These are phyloP conservation scores for Globisporangium recalcitrans DNA, from an alignment of 352 stramenopile genomes.

Conservation along the genomic window DNA sequence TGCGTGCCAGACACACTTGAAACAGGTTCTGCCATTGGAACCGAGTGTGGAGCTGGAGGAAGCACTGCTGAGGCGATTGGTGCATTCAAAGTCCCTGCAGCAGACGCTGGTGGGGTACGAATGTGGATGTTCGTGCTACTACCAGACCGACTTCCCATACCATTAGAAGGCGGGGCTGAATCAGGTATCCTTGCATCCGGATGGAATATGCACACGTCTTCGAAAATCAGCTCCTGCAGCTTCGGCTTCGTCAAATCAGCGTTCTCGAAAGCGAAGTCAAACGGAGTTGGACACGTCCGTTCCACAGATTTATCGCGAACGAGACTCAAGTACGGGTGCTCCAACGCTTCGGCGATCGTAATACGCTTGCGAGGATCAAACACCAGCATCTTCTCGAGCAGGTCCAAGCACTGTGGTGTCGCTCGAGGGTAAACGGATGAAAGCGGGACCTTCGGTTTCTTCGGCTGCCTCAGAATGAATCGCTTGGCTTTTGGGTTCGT, in stretches of 20 bases:
- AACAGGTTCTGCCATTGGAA: constrained; percentile 18
- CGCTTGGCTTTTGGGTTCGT: constrained; percentile 87
- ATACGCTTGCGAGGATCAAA: constrained; percentile 90
- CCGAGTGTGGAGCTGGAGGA: constrained; percentile 6
- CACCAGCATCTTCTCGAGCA: constrained; percentile 91
- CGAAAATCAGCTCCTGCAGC: constrained; percentile 89
- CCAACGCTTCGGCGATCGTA: constrained; percentile 70
- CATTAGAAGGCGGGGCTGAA: constrained; percentile 6
- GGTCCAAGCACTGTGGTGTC: constrained; percentile 76
- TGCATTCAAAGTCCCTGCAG: constrained; percentile 4
- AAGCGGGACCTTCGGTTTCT: constrained; percentile 80
- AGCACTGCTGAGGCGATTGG: neutral
- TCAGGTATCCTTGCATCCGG: constrained; percentile 66
- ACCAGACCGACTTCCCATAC: constrained; percentile 11
- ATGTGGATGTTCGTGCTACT: constrained; percentile 14
- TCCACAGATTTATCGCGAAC: constrained; percentile 73
- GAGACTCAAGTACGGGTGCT: constrained; percentile 72
- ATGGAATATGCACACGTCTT: constrained; percentile 88
- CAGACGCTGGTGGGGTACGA: constrained; percentile 19
- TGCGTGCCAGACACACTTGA: constrained; percentile 5
- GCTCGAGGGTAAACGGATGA: constrained; percentile 84
- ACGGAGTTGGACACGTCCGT: constrained; percentile 70
- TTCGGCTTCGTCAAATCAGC: constrained; percentile 88
- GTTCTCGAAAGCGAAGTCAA: constrained; percentile 87
- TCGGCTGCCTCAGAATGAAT: constrained; percentile 83